phyloP scores from a whole-genome alignment of 257 asterid species.

The Marsdenia floribunda region DNA sequence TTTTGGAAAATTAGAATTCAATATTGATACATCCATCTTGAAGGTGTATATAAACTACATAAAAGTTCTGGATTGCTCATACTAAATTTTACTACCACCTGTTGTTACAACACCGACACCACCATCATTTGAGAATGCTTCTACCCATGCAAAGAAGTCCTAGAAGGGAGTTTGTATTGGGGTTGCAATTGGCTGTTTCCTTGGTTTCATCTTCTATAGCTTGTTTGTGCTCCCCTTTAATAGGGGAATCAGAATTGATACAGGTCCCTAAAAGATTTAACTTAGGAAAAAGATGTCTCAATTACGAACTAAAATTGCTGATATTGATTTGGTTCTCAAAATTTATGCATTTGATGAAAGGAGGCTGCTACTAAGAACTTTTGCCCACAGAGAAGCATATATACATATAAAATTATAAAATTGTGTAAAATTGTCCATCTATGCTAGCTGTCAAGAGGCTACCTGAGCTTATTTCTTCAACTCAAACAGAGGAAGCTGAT shows the following conservation, averaged over 20 bases:
- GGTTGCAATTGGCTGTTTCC: constrained; percentile 39
- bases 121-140: not conserved
- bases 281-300: constrained; percentile 17
- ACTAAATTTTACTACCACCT: no score
- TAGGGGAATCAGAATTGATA: constrained; percentile 13
- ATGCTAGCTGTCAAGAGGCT: no score
- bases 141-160: constrained; percentile 11
- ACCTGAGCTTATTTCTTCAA: no score
- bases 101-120: no score
- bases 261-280: constrained; percentile 1
- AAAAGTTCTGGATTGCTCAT: no score
- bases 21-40: no score
- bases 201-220: constrained; percentile 36
- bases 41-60: no score
- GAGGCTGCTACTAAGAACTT: constrained; percentile 49
- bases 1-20: no score
- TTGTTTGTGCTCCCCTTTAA: constrained; percentile 18
- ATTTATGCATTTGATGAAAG: constrained; percentile 42
- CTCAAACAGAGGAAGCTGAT: no score
- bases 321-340: constrained; percentile 35
- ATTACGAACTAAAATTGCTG: constrained; percentile 31
- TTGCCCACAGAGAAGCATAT: constrained; percentile 26
- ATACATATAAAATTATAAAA: no score
- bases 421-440: no score
- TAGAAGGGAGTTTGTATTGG: constrained; percentile 33